Percentiles rank a stretch among this genome's conserved stretches.
phyloP scores from a whole-genome alignment of 2,329 filamentous ascomycete species.

The Epichloe sibirici region DNA sequence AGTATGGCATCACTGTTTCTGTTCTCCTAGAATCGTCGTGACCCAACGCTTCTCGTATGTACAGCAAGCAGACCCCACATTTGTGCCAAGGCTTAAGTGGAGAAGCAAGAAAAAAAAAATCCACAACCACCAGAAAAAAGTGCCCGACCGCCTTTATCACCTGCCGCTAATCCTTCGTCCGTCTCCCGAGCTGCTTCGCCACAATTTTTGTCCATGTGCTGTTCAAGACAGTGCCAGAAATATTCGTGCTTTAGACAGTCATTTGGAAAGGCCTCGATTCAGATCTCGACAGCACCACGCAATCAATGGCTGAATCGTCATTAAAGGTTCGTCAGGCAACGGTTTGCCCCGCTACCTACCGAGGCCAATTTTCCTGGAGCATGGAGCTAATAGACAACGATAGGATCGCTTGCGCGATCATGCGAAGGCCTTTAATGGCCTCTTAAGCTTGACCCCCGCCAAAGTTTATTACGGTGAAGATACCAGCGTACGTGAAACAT shows the following conservation, averaged over 20 bases:
- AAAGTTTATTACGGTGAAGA: conserved; percentile 87
- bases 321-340: conserved; percentile 31
- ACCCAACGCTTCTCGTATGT: too few relatives aligned
- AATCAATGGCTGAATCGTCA: conserved; percentile 34
- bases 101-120: conserved; percentile 8
- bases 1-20: too few relatives aligned
- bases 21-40: too few relatives aligned
- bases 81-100: background rate
- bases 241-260: background rate
- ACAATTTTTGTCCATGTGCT: background rate
- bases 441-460: conserved; percentile 78
- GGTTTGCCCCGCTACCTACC: conserved; percentile 16
- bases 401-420: conserved; percentile 46
- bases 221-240: background rate
- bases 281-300: background rate
- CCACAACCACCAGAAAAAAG: conserved; percentile 5
- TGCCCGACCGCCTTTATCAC: conserved; percentile 9
- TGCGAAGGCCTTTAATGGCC: conserved; percentile 70
- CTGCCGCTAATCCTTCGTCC: background rate
- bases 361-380: background rate
- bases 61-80: background rate
- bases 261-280: background rate
- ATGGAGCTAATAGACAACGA: conserved; percentile 7
- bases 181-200: background rate
- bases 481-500: conserved; percentile 52